These are phyloP conservation scores for Dictyostelium intermedium DNA, from an alignment of 78 protist genomes.

Conservation along the genomic window DNA sequence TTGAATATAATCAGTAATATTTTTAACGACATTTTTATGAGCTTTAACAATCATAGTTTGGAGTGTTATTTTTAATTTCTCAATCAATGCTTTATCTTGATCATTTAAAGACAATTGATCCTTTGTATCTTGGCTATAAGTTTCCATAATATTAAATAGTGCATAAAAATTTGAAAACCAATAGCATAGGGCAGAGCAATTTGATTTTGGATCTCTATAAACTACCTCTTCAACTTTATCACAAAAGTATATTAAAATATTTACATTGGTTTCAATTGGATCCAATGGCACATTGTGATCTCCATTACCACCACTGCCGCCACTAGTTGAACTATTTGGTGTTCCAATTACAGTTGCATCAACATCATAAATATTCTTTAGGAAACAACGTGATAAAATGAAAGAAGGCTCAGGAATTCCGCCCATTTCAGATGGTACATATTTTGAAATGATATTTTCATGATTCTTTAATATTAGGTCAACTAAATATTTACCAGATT, in stretches of 20 bases:
- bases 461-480: not conserved
- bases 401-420: slow-evolving; percentile 34
- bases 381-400: slow-evolving; percentile 48
- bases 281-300: not conserved
- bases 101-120: not conserved
- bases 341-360: not conserved
- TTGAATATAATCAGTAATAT: slow-evolving; percentile 37
- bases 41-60: slow-evolving; percentile 11
- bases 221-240: slow-evolving; percentile 6
- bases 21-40: slow-evolving; percentile 15
- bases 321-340: not conserved
- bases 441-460: not conserved
- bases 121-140: not conserved
- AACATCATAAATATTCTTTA: not conserved
- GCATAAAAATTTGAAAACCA: slow-evolving; percentile 50
- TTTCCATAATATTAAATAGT: slow-evolving; percentile 1
- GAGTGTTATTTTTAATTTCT: not conserved
- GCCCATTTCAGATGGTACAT: slow-evolving; percentile 5
- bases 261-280: slow-evolving; percentile 1
- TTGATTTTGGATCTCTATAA: not conserved
- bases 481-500: slow-evolving; percentile 46
- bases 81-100: slow-evolving; percentile 5
- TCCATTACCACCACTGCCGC: not conserved
- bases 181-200: not conserved
- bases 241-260: slow-evolving; percentile 19